Conservation (phyloP, 2,329 filamentous ascomycete species). For the Exophiala xenobiotica region DNA sequence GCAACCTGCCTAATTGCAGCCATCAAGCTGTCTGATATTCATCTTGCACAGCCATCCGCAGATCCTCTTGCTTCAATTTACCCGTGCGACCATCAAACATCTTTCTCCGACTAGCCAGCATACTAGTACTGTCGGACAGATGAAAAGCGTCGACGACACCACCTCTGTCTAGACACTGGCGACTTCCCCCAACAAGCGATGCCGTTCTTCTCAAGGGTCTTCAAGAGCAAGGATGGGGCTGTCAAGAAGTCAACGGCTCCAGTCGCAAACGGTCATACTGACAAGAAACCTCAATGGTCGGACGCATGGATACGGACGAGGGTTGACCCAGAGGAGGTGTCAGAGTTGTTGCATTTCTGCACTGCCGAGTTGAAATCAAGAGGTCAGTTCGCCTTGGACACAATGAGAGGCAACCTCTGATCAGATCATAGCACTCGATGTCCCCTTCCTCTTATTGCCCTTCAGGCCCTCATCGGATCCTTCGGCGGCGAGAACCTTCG, state of each 20-base stretch:
- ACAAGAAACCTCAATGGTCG: conserved; percentile 75
- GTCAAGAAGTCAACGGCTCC: conserved; percentile 61
- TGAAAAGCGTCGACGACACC: conserved; percentile 9
- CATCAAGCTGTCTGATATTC: background rate
- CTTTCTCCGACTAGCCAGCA: background rate
- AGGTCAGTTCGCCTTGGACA: conserved; percentile 60
- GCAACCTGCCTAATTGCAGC: conserved; percentile 19
- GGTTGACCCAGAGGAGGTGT: conserved; percentile 85
- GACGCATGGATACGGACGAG: conserved; percentile 81
- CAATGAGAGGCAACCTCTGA: conserved; percentile 28
- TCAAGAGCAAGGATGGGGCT: conserved; percentile 72
- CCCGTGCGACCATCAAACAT: background rate
- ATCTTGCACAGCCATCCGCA: background rate
- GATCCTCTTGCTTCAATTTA: background rate
- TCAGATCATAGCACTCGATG: conserved; percentile 68
- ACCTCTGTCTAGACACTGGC: conserved; percentile 1
- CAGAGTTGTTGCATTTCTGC: conserved; percentile 80
- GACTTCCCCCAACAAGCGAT: conserved; percentile 36
- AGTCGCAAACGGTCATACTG: conserved; percentile 52
- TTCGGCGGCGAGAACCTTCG: conserved; percentile 85
- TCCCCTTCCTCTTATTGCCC: conserved; percentile 87
- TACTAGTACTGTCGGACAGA: conserved; percentile 14
- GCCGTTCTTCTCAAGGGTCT: conserved; percentile 60
- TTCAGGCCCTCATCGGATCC: conserved; percentile 93
- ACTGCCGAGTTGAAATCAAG: conserved; percentile 89